These are phyloP conservation scores for Dipodascus geniculatus DNA, from an alignment of 805 yeast genomes.

Conservation along the genomic window DNA sequence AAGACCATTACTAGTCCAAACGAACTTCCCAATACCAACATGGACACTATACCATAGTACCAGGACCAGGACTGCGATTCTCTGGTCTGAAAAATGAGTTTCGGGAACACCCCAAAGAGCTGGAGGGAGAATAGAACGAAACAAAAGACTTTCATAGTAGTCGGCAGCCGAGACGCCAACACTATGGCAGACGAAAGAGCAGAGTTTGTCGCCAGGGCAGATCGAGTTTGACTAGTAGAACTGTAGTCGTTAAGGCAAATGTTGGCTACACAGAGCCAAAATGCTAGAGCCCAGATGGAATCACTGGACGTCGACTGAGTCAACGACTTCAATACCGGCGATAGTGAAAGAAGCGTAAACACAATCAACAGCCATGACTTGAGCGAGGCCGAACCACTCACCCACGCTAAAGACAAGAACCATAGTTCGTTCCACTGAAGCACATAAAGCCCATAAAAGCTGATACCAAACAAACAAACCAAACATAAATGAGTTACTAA, in stretches of 20 bases:
- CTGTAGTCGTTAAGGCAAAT: conserved; percentile 59
- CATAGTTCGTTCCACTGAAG: conserved; percentile 21
- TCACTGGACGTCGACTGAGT: conserved; percentile 86
- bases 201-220: conserved; percentile 66
- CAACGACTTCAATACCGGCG: conserved; percentile 83
- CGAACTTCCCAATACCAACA: conserved; percentile 13
- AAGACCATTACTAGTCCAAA: conserved; percentile 27
- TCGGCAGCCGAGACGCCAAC: conserved; percentile 71
- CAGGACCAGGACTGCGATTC: conserved; percentile 18
- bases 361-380: conserved; percentile 62
- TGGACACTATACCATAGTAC: conserved; percentile 21
- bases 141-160: conserved; percentile 70
- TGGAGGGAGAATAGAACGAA: conserved; percentile 68
- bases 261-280: conserved; percentile 64
- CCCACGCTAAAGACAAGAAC: conserved; percentile 18
- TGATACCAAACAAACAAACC: conserved; percentile 49
- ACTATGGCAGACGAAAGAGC: conserved; percentile 81
- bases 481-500: conserved; percentile 55
- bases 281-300: conserved; percentile 86
- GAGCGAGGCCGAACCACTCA: conserved; percentile 16
- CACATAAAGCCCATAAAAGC: conserved; percentile 46
- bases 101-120: conserved; percentile 60
- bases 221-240: conserved; percentile 25
- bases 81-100: conserved; percentile 51
- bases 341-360: conserved; percentile 59